Conservation (phyloP, 75 land plant species). For the Ceratopteris richardii region DNA sequence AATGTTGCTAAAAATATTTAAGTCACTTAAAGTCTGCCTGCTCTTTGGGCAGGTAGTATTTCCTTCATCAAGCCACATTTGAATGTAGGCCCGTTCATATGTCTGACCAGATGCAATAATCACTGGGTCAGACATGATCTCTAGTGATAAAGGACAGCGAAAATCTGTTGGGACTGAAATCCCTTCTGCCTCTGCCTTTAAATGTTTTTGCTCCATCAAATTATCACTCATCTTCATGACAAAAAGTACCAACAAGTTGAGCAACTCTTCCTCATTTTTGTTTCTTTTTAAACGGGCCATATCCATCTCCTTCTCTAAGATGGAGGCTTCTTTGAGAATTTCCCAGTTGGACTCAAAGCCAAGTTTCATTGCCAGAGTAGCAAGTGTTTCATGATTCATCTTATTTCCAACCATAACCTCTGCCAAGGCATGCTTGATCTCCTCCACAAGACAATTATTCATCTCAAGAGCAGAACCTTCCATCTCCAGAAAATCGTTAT, state of each 20-base stretch:
- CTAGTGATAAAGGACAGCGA: conserved; percentile 49
- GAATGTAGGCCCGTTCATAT: conserved; percentile 51
- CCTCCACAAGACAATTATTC: conserved; percentile 12
- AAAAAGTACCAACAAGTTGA: conserved; percentile 9
- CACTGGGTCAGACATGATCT: conserved; percentile 59
- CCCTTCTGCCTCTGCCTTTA: conserved; percentile 13
- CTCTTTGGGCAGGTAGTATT: conserved; percentile 53
- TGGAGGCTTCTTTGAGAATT: conserved; percentile 45
- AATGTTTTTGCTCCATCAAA: conserved; percentile 13
- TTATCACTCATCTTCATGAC: conserved; percentile 13
- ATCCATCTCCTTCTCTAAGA: conserved; percentile 42
- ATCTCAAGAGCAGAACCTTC: background rate
- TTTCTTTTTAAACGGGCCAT: conserved; percentile 12
- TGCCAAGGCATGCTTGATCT: conserved; percentile 15
- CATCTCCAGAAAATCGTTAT: background rate
- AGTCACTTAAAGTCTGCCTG: conserved; percentile 34
- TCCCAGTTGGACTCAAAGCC: conserved; percentile 44
- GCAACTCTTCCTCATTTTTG: conserved; percentile 2
- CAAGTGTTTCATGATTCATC: conserved; percentile 23
- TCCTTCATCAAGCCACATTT: conserved; percentile 60
- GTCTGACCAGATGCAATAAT: conserved; percentile 73
- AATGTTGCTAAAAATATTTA: conserved; percentile 47
- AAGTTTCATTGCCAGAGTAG: conserved; percentile 22
- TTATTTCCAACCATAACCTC: conserved; percentile 8
- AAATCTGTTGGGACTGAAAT: conserved; percentile 33